Evolutionary conservation across 2,329 filamentous ascomycete species (phyloP).

Genomic region (Septoria petroselini): DNA sequence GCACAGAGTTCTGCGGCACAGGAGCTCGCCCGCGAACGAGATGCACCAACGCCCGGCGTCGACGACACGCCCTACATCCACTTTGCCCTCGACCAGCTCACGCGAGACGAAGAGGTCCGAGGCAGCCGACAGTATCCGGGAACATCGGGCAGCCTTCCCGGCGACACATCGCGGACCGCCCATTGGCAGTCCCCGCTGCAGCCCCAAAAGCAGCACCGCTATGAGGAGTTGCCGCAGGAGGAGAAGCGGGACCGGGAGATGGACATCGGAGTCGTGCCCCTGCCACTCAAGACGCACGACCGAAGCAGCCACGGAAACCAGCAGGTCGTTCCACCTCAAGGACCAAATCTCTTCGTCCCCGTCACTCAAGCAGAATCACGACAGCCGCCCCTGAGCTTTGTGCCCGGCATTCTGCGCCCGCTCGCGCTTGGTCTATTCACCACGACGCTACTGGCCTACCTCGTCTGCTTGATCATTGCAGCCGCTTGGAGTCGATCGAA

Average conservation of each 20-base stretch:
- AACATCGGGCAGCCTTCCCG: constrained; percentile 27
- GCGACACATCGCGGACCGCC: constrained; percentile 14
- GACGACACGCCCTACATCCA: constrained; percentile 86
- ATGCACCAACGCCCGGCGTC: constrained; percentile 66
- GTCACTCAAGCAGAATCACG: constrained; percentile 30
- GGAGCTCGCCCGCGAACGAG: constrained; percentile 34
- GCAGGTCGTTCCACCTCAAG: constrained; percentile 15
- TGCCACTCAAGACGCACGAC: constrained; percentile 6
- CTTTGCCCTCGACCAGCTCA: constrained; percentile 85
- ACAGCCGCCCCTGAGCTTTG: constrained; percentile 57
- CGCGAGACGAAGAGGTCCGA: constrained; percentile 64
- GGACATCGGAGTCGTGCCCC: constrained; percentile 21
- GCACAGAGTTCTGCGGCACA: constrained; percentile 34
- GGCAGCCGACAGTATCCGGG: constrained; percentile 51
- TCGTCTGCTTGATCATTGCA: constrained; percentile 67
- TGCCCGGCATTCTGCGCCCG: constrained; percentile 68
- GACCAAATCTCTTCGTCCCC: constrained; percentile 36
- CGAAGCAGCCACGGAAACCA: constrained; percentile 13
- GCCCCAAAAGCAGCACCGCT: constrained; percentile 21
- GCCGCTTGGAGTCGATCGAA: constrained; percentile 64
- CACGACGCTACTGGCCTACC: constrained; percentile 64
- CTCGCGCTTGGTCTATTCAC: constrained; percentile 61
- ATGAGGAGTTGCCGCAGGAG: constrained; percentile 26
- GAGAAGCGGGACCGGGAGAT: constrained; percentile 19
- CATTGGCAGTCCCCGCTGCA: constrained; percentile 17